phyloP scores from a whole-genome alignment of 1,139 yeast genomes.

The Blastobotrys arbuscula region DNA sequence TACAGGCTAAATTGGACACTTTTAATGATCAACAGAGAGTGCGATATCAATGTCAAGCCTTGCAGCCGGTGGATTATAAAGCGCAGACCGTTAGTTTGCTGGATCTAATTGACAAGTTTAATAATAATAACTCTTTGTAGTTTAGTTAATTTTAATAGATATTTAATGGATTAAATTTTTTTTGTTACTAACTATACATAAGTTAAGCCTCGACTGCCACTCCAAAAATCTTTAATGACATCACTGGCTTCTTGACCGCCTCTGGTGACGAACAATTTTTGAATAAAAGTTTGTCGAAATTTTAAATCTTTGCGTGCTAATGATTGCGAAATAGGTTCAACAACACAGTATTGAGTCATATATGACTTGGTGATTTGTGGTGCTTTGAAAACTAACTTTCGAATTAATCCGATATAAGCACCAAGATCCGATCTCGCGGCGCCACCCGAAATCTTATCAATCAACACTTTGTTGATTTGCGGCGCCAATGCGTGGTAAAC shows the following conservation, averaged over 20 bases:
- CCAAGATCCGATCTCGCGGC: conserved; percentile 61
- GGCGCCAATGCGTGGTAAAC: conserved; percentile 23
- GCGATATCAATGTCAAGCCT: conserved; percentile 60
- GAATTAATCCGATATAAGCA: conserved; percentile 49
- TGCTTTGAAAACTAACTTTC: conserved; percentile 48
- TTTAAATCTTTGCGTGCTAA: conserved; percentile 19
- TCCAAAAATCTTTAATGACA: conserved; percentile 62
- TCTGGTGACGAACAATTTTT: conserved; percentile 54
- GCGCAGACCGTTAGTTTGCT: conserved; percentile 59
- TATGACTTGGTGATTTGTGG: conserved; percentile 46
- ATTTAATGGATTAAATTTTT: background rate
- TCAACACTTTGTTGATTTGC: conserved; percentile 22
- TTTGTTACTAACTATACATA: background rate
- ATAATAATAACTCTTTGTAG: background rate
- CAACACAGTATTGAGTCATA: conserved; percentile 39
- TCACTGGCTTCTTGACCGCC: conserved; percentile 58
- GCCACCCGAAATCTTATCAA: conserved; percentile 33
- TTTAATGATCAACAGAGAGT: conserved; percentile 76
- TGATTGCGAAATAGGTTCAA: conserved; percentile 28
- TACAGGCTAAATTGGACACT: conserved; percentile 77
- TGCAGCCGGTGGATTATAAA: conserved; percentile 52
- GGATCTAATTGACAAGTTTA: conserved; percentile 36
- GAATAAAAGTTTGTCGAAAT: conserved; percentile 40
- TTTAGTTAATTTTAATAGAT: background rate
- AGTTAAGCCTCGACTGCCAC: conserved; percentile 37